Conservation (phyloP, 257 asterid species). For the Fraxinus excelsior region DNA sequence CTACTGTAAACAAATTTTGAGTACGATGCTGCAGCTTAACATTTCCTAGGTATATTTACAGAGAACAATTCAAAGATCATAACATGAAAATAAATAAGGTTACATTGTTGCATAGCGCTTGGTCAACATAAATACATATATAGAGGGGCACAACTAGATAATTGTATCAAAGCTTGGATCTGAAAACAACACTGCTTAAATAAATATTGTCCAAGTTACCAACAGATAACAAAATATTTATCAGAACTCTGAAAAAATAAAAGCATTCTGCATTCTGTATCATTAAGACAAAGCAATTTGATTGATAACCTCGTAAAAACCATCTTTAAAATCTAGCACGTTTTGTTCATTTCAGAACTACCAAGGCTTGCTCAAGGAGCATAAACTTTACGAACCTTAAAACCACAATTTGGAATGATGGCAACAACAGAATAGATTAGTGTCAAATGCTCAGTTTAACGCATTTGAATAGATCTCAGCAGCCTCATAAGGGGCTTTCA, state of each 20-base stretch:
- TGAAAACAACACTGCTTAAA: neutral
- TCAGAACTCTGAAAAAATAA: neutral
- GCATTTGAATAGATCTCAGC: constrained; percentile 46
- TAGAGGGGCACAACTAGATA: neutral
- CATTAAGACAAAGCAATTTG: neutral
- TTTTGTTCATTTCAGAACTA: neutral
- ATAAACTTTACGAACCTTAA: neutral
- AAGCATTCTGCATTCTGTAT: neutral
- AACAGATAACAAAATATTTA: neutral
- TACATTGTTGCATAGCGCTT: too few relatives aligned
- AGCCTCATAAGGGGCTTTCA: constrained; percentile 46
- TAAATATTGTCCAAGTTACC: neutral
- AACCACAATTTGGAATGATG: neutral
- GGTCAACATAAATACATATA: neutral
- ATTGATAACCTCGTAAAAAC: neutral
- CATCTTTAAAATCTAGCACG: neutral
- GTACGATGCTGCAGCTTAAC: too few relatives aligned
- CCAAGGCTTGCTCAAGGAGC: neutral
- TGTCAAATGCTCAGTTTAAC: constrained; percentile 31
- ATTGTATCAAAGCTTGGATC: neutral
- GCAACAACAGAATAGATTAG: neutral
- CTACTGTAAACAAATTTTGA: too few relatives aligned
- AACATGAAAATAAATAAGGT: neutral
- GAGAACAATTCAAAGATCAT: neutral
- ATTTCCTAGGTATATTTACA: neutral